These are phyloP conservation scores for Diplodia mutila DNA, from an alignment of 2,329 filamentous ascomycete genomes.

Conservation along the genomic window DNA sequence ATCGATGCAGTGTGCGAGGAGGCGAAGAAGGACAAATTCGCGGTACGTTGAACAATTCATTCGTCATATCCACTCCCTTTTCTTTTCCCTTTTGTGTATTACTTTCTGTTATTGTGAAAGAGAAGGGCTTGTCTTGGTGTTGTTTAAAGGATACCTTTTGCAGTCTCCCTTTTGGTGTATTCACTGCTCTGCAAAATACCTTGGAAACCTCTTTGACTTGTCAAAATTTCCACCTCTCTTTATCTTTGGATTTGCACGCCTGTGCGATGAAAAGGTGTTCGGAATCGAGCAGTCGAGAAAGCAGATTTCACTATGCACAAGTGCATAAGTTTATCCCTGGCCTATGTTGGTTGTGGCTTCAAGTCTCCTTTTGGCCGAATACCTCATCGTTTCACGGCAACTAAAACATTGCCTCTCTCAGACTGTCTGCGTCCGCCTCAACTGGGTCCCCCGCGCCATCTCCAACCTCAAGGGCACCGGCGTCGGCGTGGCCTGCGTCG, in stretches of 20 bases:
- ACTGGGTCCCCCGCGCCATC: slow-evolving; percentile 56
- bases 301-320: background rate
- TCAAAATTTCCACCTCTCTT: too few relatives aligned
- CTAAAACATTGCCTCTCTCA: slow-evolving; percentile 30
- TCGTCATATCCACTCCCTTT: background rate
- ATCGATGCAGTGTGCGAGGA: slow-evolving; percentile 61
- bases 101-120: background rate
- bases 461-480: slow-evolving; percentile 52
- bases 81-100: background rate
- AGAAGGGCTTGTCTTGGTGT: background rate
- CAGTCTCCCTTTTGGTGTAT: background rate
- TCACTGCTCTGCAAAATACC: background rate
- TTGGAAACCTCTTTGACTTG: background rate
- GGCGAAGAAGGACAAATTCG: slow-evolving; percentile 53
- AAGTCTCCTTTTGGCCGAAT: background rate
- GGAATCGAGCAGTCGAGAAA: background rate
- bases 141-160: background rate
- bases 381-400: background rate
- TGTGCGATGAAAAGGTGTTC: background rate
- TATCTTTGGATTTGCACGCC: background rate
- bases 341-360: background rate
- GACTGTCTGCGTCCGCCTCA: slow-evolving; percentile 62
- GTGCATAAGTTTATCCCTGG: background rate
- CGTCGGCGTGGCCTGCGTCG: slow-evolving; percentile 60
- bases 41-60: slow-evolving; percentile 36